Conservation (phyloP, 495 filamentous ascomycete genomes). For the Rhypophila decipiens region DNA sequence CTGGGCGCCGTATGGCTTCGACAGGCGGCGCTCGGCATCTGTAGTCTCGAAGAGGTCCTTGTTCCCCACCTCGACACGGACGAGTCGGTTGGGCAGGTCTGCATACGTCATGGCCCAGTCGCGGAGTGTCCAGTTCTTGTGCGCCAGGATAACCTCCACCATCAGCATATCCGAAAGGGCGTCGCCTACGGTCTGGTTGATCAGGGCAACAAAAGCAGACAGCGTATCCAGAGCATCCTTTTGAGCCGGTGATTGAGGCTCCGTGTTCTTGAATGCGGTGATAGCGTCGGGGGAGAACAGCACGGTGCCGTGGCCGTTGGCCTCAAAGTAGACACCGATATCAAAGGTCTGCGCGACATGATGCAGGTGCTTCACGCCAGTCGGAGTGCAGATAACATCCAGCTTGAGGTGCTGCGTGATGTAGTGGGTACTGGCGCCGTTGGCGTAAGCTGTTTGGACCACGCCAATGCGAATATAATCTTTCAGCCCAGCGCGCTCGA, state of each 20-base stretch:
- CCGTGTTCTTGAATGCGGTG: conserved; percentile 63
- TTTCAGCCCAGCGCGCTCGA: conserved; percentile 67
- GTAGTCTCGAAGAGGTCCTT: conserved; percentile 82
- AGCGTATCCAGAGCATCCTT: conserved; percentile 77
- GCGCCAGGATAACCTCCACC: conserved; percentile 89
- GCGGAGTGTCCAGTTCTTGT: conserved; percentile 83
- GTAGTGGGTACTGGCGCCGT: conserved; percentile 90
- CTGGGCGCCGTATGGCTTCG: conserved; percentile 72
- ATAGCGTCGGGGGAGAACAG: conserved; percentile 82
- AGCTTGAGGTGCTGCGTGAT: conserved; percentile 82
- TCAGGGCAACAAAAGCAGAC: conserved; percentile 72
- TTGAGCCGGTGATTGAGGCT: conserved; percentile 88
- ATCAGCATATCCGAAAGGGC: conserved; percentile 94
- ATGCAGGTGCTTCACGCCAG: conserved; percentile 95
- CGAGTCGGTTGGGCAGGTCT: conserved; percentile 93
- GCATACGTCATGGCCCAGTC: conserved; percentile 93
- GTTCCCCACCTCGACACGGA: conserved; percentile 82
- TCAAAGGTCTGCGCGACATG: conserved; percentile 88
- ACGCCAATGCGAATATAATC: conserved; percentile 82
- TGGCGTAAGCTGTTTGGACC: conserved; percentile 96
- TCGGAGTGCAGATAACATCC: conserved; percentile 86
- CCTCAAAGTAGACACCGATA: conserved; percentile 96
- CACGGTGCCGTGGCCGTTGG: conserved; percentile 95
- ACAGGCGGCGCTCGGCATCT: conserved; percentile 84
- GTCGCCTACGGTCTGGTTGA: conserved; percentile 97